phyloP scores from a whole-genome alignment of 768 basidiomycete genomes.

The Omphalotus guepiniiformis region DNA sequence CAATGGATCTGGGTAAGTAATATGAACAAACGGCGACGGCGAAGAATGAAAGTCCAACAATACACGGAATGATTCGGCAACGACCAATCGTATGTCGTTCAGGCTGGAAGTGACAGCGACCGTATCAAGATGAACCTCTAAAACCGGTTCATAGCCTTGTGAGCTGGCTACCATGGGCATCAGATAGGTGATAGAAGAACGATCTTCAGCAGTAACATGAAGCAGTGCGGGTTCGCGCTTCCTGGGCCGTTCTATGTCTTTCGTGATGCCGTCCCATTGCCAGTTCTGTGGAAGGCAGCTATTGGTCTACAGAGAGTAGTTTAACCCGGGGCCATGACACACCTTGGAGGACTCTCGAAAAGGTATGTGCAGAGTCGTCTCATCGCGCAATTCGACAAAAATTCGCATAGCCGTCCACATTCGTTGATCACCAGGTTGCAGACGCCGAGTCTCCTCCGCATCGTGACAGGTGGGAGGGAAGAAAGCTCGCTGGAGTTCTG shows the following conservation, averaged over 20 bases:
- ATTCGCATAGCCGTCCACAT: constrained; percentile 78
- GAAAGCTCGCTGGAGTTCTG: constrained; percentile 74
- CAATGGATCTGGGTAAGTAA: constrained; percentile 50
- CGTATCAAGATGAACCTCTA: constrained; percentile 81
- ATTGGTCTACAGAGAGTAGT: constrained; percentile 4
- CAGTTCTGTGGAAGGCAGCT: constrained; percentile 57
- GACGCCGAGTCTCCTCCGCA: constrained; percentile 44
- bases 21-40: not conserved
- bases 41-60: constrained; percentile 17
- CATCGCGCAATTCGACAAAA: constrained; percentile 75
- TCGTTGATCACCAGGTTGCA: constrained; percentile 79
- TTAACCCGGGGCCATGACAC: not conserved
- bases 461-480: constrained; percentile 80
- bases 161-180: constrained; percentile 75
- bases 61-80: constrained; percentile 78
- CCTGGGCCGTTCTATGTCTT: constrained; percentile 44
- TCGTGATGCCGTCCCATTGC: constrained; percentile 75
- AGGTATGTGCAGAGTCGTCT: constrained; percentile 78
- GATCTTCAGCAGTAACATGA: constrained; percentile 69
- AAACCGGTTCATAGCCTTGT: constrained; percentile 70
- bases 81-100: constrained; percentile 78
- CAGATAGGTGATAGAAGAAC: constrained; percentile 81
- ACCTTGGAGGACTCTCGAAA: constrained; percentile 92
- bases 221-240: constrained; percentile 69
- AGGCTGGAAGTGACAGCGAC: constrained; percentile 78